phyloP scores from a whole-genome alignment of 2,329 filamentous ascomycete species.

The Penicillium sp. region DNA sequence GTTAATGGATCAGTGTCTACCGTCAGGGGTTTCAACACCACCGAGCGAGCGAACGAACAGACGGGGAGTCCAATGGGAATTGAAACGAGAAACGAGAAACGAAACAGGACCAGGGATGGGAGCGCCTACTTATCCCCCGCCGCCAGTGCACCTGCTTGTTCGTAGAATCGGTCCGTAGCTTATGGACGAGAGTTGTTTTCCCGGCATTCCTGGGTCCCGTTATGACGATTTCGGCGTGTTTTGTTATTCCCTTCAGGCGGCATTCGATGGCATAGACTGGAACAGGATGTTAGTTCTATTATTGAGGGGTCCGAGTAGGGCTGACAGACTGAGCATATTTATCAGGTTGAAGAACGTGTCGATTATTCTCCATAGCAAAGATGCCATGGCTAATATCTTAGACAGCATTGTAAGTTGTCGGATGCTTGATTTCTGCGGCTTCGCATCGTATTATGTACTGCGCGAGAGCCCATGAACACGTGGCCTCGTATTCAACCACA shows the following conservation, averaged over 20 bases:
- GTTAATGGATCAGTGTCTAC: too few species aligned
- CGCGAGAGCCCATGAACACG: not conserved
- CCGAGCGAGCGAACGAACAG: too few species aligned
- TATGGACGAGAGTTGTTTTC: not conserved
- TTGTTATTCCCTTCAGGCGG: not conserved
- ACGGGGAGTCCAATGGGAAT: too few species aligned
- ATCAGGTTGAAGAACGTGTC: too few species aligned
- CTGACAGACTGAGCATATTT: too few species aligned
- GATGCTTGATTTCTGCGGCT: not conserved
- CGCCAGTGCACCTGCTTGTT: not conserved
- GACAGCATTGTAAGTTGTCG: not conserved
- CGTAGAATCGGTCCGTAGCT: not conserved
- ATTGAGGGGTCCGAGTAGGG: too few species aligned
- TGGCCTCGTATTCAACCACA: not conserved
- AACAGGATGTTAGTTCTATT: not conserved
- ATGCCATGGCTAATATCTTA: not conserved
- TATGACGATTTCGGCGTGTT: not conserved
- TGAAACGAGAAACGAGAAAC: too few species aligned
- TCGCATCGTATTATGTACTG: not conserved
- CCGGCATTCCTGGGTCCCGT: not conserved
- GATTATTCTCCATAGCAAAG: too few species aligned
- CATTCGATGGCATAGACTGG: not conserved
- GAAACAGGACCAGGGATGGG: too few species aligned
- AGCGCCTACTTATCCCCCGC: not conserved
- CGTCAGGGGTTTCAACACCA: too few species aligned